Percentiles rank a stretch among this genome's conserved stretches.
Evolutionary conservation across 148 eudicot genomes (phyloP).

Genomic region (Amaranthus cruentus): DNA sequence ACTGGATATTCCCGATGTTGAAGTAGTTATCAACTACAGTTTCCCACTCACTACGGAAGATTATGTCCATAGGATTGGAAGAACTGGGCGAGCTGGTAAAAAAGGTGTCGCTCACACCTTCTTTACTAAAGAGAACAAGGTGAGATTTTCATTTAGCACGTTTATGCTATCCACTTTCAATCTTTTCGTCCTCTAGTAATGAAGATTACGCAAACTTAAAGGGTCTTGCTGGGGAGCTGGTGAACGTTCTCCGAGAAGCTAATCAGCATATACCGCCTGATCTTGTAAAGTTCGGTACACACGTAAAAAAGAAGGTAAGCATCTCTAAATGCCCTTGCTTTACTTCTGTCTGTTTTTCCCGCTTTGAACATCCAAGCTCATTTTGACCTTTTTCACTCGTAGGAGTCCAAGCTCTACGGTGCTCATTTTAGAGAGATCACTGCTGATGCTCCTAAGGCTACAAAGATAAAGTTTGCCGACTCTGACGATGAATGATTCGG

Average conservation of each 20-base stretch:
- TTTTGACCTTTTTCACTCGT: constrained; percentile 9
- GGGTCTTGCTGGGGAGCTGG: constrained; percentile 93
- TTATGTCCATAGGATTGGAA: constrained; percentile 96
- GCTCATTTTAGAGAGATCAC: constrained; percentile 88
- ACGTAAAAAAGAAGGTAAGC: constrained; percentile 92
- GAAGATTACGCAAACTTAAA: constrained; percentile 16
- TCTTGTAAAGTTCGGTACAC: constrained; percentile 89
- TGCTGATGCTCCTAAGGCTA: constrained; percentile 88
- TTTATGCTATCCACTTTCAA: background rate
- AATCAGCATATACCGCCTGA: constrained; percentile 73
- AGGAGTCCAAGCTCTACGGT: constrained; percentile 97
- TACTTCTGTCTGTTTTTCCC: background rate
- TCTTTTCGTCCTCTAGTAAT: background rate
- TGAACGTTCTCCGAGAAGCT: constrained; percentile 96
- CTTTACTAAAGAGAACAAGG: constrained; percentile 94
- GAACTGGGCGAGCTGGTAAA: constrained; percentile 99
- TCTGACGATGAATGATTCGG: constrained; percentile 61
- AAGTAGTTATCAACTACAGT: constrained; percentile 93
- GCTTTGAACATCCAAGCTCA: background rate
- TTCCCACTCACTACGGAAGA: constrained; percentile 98
- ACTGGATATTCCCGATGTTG: constrained; percentile 98
- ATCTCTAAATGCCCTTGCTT: background rate
- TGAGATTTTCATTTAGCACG: constrained; percentile 11
- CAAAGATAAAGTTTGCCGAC: constrained; percentile 64
- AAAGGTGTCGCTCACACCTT: constrained; percentile 99